Base-by-base conservation (phyloP, 78 protist species). In the Thecamonas trahens region DNA sequence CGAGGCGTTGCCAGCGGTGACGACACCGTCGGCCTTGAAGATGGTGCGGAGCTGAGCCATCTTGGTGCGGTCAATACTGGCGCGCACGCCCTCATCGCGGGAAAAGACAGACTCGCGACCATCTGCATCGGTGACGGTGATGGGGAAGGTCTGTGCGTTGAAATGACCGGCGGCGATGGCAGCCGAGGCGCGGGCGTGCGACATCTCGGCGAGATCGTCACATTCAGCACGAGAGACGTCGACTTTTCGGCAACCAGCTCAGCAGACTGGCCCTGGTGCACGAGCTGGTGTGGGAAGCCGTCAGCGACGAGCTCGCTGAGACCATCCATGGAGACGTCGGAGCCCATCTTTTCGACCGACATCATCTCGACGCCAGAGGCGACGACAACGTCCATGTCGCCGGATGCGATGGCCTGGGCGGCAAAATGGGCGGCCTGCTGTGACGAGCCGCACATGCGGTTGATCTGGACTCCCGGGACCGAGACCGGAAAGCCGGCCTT, bases 301-400 rank as follows among this genome's bases (percentile, higher is more conserved):
- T 15, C 69, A 66, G 24, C 28, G n/a, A 37, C 32, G 13, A 61
- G 37, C 69, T 61, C 57, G 34, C 55, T 18, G 52, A 39, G 31
- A 13, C 17, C 29, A 8, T 11, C 72, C n/a, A n/a, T n/a, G n/a
- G n/a, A 69, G 69, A 70, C 69, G 49, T 84, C 89, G 28, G 62
- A 37, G 40, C 87, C 89, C 90, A 84, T 85, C 40, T 60, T 47
- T 3, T 77, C 86, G 20, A 65, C 40, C 42, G 74, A 49, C 91
- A 87, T 86, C 80, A 86, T 72, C 67, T 87, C 92, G 29, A 87
- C 84, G 53, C 92, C 92, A 55, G 77, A 64, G 26, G 79, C 88
- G 61, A 87, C 60, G 31, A 45, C 89, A 29, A 81, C 38, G 67
- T 87, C 86, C 52, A 68, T 82, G 63, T 50, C 66, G 37, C 92